Conservation (phyloP, 139 green algal species). For the Chlamydomonas eustigma region DNA sequence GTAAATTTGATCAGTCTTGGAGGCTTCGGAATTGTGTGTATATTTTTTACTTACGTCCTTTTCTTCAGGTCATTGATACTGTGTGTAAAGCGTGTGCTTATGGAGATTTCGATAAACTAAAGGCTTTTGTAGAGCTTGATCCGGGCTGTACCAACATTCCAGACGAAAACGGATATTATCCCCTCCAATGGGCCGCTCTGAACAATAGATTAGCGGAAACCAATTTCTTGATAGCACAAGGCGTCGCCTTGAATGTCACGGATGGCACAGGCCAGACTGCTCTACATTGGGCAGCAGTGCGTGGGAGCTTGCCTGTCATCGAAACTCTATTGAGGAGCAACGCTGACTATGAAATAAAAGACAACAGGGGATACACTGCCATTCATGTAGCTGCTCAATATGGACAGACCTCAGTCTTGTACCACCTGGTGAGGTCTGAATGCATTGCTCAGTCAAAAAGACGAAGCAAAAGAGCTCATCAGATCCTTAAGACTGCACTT, state of each 20-base stretch:
- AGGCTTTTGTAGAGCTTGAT: slow-evolving; percentile 48
- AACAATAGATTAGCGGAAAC: slow-evolving; percentile 82
- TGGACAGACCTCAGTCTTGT: slow-evolving; percentile 88
- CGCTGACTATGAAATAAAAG: slow-evolving; percentile 43
- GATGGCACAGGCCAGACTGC: slow-evolving; percentile 81
- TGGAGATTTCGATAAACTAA: slow-evolving; percentile 74
- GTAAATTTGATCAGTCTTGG: too few relatives aligned
- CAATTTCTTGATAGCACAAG: slow-evolving; percentile 65
- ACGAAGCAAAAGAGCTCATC: too few relatives aligned
- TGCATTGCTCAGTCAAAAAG: too few relatives aligned
- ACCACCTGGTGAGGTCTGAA: slow-evolving; percentile 82
- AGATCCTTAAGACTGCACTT: too few relatives aligned
- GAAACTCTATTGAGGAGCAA: slow-evolving; percentile 69
- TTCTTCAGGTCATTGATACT: slow-evolving; percentile 20
- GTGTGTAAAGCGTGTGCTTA: slow-evolving; percentile 67
- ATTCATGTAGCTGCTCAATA: slow-evolving; percentile 92
- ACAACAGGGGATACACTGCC: slow-evolving; percentile 75
- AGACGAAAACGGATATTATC: slow-evolving; percentile 62
- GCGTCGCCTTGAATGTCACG: slow-evolving; percentile 51
- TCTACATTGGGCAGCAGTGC: slow-evolving; percentile 83
- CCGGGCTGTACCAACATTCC: slow-evolving; percentile 38
- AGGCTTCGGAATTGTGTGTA: too few relatives aligned
- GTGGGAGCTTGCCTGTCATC: slow-evolving; percentile 65
- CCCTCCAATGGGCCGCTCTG: slow-evolving; percentile 85
- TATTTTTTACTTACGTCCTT: too few relatives aligned